Evolutionary conservation across 1,284 basidiomycete genomes (phyloP), one percentile per base, ranked within the genome.

Genomic region (Apiotrichum gamsii): DNA sequence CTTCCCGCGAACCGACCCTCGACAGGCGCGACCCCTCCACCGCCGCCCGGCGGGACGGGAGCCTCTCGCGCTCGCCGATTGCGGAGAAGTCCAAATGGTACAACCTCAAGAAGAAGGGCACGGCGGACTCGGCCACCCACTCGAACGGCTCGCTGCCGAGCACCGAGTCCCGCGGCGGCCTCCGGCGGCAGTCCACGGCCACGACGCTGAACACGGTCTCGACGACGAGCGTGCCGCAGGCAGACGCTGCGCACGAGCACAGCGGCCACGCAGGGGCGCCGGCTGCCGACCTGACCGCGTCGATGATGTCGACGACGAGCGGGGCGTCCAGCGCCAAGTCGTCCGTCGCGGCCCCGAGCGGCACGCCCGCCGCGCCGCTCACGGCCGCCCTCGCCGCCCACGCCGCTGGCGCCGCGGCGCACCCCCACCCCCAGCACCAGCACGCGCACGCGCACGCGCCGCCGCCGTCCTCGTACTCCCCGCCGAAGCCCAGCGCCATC

Each of bases 201-300:
- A 50, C 45, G 23, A 54, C 52, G 10, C 41, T 51, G 29, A 44
- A 40, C 34, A 52, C 46, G 0, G 21, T 48, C 23, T 30, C 30
- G 20, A 47, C 39, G 2, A 16, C 21, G 29, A 16, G 4, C 9
- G 24, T 18, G 28, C 35, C 41, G 10, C 31, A 43, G 29, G 23
- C 23, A 11, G 15, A 36, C 14, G 28, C 24, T 34, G 35, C 42
- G 35, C 18, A 14, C 39, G 20, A 18, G 29, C 14, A 20, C 19
- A 23, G 37, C 19, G 14, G 5, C 16, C 14, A 15, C 25, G 19
- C 38, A 13, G 11, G 24, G 25, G 8, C 15, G 35, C 19, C 25
- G 11, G 25, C 6, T 11, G 16, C 5, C 29, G 50, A 47, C 39
- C 38, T 52, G 10, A 37, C 39, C 34, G 21, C 39, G 21, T 42